Conservation (phyloP, 202 grass and related monocot species). For the Tripidium arundinaceum region DNA sequence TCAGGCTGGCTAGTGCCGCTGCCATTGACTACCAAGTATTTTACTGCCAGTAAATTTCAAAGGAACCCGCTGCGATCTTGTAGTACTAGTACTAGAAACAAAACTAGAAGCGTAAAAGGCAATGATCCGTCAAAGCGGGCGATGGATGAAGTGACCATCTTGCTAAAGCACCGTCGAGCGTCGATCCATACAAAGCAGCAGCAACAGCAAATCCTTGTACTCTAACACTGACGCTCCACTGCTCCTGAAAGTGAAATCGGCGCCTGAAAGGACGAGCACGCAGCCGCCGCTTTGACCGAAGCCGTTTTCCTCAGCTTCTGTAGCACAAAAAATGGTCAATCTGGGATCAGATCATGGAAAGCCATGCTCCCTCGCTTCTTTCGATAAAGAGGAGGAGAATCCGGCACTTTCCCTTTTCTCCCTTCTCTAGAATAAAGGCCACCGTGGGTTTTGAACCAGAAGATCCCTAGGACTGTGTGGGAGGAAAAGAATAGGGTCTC, state of each 20-base stretch:
- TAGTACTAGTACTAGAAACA: slow-evolving; percentile 22
- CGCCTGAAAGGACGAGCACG: too few species aligned
- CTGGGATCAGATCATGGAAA: too few species aligned
- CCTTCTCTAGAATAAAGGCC: not conserved
- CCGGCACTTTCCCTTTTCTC: slow-evolving; percentile 4
- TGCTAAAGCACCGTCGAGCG: not conserved
- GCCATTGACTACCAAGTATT: too few species aligned
- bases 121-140: not conserved
- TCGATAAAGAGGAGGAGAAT: slow-evolving; percentile 31
- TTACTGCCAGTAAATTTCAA: too few species aligned
- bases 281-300: too few species aligned
- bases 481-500: slow-evolving; percentile 32
- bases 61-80: not conserved
- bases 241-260: slow-evolving; percentile 10
- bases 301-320: too few species aligned
- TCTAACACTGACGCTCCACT: not conserved
- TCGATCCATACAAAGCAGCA: slow-evolving; percentile 29
- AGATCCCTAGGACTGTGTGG: slow-evolving; percentile 36
- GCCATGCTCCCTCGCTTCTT: slow-evolving; percentile 26
- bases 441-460: slow-evolving; percentile 23
- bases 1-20: not conserved
- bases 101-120: slow-evolving; percentile 20
- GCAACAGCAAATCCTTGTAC: too few species aligned
- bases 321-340: too few species aligned
- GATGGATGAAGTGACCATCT: slow-evolving; percentile 3